Base-by-base conservation (phyloP, 2,329 filamentous ascomycete species). In the Grosmannia clavigera region DNA sequence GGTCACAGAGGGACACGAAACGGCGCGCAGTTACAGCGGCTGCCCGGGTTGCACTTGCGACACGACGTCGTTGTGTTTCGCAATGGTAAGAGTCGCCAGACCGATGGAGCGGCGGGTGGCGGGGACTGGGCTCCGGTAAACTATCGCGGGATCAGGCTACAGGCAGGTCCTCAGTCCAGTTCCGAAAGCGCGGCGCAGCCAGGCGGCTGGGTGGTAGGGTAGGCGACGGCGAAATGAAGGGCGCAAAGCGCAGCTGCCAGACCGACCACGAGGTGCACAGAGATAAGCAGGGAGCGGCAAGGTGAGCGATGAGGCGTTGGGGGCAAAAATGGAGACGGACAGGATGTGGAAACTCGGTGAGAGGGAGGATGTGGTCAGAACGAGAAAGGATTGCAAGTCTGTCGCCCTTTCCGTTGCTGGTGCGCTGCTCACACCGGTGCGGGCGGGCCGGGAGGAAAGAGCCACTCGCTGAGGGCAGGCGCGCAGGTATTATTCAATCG, bases 361-460 rank as follows among this genome's bases (percentile, higher is more conserved):
- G 59, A 5, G 35, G 9, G 35, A 54, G 9, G 57, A 58, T 38
- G 35, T 35, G 48, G 7, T 31, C 27, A n/a, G 7, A 33, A 52
- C 10, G 56, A 40, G n/a, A 55, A 22, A 55, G n/a, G 2, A 38
- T 10, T 19, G 19, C 16, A 25, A 25, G 52, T 35, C 33, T 35
- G 25, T 52, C 22, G 38, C 27, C 29, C 27, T 27, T 22, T 22
- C 29, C n/a, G 16, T 38, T 35, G 31, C n/a, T 38, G 52, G 29
- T 33, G 22, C 16, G 12, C 29, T 38, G 54, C 58, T 61, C 60
- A 61, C 60, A 61, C 60, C 60, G 60, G 60, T 61, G 50, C 33
- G 46, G 50, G 60, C 55, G 50, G 60, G 50, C 55, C 35, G n/a
- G 31, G 31, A 25, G 48, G 22, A 35, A 57, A 55, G 53, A 55